Conservation (phyloP, 1,139 yeast species). For the Ogataea hybrid region DNA sequence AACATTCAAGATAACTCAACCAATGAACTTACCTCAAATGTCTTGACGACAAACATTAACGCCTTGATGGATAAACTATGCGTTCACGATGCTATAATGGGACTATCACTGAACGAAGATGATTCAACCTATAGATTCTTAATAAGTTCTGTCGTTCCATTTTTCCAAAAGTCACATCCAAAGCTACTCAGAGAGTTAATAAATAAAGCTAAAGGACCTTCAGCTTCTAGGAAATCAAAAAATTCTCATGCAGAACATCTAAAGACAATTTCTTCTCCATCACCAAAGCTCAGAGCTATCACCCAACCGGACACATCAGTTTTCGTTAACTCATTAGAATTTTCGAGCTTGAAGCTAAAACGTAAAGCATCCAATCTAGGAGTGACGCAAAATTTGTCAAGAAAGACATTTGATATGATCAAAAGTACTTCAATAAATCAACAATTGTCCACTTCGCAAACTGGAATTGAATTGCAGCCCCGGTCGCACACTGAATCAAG, state of each 20-base stretch:
- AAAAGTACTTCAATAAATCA: conserved; percentile 22
- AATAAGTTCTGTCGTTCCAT: conserved; percentile 29
- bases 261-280: too few relatives aligned
- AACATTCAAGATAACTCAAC: background rate
- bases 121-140: conserved; percentile 29
- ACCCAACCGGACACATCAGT: background rate
- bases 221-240: conserved; percentile 11
- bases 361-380: conserved; percentile 26
- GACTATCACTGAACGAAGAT: conserved; percentile 25
- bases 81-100: conserved; percentile 31
- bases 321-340: conserved; percentile 11
- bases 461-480: too few relatives aligned
- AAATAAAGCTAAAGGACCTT: conserved; percentile 30
- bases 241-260: too few relatives aligned
- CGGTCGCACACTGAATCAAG: too few relatives aligned
- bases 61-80: conserved; percentile 30
- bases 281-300: too few relatives aligned
- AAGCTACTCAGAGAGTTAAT: conserved; percentile 26
- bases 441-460: conserved; percentile 2
- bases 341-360: conserved; percentile 22
- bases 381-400: conserved; percentile 24
- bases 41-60: conserved; percentile 14
- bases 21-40: background rate
- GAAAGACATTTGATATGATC: conserved; percentile 32
- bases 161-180: conserved; percentile 26